A percentile compares a stretch with the other conserved stretches of the same genome.
Evolutionary conservation across 2,329 filamentous ascomycete species (phyloP).

Genomic region (Aspergillus ruber): DNA sequence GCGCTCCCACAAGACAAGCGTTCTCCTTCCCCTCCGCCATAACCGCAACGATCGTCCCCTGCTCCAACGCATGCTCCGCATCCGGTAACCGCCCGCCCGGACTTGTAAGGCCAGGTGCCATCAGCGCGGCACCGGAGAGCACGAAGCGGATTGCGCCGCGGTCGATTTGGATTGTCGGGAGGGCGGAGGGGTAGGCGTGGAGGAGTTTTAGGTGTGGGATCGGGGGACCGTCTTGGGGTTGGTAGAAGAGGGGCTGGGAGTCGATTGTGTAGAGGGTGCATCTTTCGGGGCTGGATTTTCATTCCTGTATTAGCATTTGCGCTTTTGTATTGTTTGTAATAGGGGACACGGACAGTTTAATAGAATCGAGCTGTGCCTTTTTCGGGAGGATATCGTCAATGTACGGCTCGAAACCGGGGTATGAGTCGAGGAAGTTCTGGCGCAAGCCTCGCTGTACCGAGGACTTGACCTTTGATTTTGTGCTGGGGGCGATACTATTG

Average conservation of each 20-base stretch:
- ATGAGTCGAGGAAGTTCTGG: slow-evolving; percentile 72
- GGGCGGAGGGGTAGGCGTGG: slow-evolving; percentile 79
- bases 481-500: slow-evolving; percentile 63
- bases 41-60: slow-evolving; percentile 80
- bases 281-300: slow-evolving; percentile 62
- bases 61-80: slow-evolving; percentile 57
- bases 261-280: slow-evolving; percentile 82
- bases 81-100: slow-evolving; percentile 72
- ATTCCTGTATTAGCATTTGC: not conserved
- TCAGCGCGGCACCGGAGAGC: slow-evolving; percentile 83
- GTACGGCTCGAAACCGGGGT: slow-evolving; percentile 75
- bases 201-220: slow-evolving; percentile 85
- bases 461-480: slow-evolving; percentile 96
- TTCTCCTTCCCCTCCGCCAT: slow-evolving; percentile 90
- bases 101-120: slow-evolving; percentile 89
- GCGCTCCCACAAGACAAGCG: slow-evolving; percentile 77
- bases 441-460: slow-evolving; percentile 85
- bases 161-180: slow-evolving; percentile 83
- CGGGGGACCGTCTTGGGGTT: slow-evolving; percentile 69
- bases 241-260: slow-evolving; percentile 77
- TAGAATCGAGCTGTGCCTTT: slow-evolving; percentile 79
- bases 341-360: slow-evolving; percentile 63
- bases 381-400: slow-evolving; percentile 95
- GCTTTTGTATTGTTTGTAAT: not conserved
- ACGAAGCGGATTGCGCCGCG: slow-evolving; percentile 96